Conservation (phyloP, 129 eudicot genomes). For the Silybum marianum region DNA sequence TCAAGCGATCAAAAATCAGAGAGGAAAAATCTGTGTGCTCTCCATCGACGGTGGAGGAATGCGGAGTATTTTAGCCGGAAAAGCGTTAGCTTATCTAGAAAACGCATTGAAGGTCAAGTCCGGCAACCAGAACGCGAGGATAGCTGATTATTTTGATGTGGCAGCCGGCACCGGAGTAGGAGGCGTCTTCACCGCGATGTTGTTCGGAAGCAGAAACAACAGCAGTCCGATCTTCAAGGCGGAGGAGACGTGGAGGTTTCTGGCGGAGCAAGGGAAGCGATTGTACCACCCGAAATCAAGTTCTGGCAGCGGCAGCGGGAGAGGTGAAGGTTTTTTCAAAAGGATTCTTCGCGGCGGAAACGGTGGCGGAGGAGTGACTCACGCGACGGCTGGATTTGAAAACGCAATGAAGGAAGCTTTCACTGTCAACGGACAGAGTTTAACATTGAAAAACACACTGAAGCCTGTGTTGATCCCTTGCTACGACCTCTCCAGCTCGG, state of each 20-base stretch:
- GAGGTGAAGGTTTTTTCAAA: conserved; percentile 15
- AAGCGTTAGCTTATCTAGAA: conserved; percentile 70
- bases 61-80: conserved; percentile 67
- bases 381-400: conserved; percentile 26
- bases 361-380: background rate
- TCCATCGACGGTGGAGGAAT: conserved; percentile 86
- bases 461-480: conserved; percentile 61
- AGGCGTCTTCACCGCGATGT: conserved; percentile 36
- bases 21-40: conserved; percentile 79
- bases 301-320: background rate
- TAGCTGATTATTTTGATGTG: conserved; percentile 41
- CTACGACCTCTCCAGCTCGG: conserved; percentile 58
- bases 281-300: conserved; percentile 33
- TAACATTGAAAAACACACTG: conserved; percentile 34
- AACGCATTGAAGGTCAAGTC: conserved; percentile 65
- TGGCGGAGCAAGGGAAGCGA: conserved; percentile 23
- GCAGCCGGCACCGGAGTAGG: conserved; percentile 43
- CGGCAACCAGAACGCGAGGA: conserved; percentile 61
- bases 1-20: conserved; percentile 54
- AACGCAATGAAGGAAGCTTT: conserved; percentile 24
- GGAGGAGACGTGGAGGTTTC: conserved; percentile 37
- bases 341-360: conserved; percentile 34
- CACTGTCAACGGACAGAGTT: background rate
- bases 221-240: conserved; percentile 33
- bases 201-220: conserved; percentile 25